These are phyloP conservation scores for Garcia nutans DNA, from an alignment of 345 rosid species.

Conservation along the genomic window DNA sequence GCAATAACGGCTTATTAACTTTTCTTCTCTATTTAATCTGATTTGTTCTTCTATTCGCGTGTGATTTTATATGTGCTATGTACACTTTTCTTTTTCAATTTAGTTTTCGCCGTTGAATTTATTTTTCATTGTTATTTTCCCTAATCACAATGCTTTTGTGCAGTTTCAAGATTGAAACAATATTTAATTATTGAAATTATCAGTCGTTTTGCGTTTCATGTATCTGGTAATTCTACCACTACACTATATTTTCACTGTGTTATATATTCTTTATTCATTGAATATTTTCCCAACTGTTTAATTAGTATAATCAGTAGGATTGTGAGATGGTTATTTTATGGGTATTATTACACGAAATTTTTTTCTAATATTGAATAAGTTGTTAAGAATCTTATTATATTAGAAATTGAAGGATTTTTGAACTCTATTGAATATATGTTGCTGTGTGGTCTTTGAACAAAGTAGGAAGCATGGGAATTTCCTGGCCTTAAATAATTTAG, in stretches of 20 bases:
- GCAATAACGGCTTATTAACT: not conserved
- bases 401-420: no score
- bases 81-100: not conserved
- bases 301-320: not conserved
- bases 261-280: not conserved
- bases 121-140: constrained; percentile 6
- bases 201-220: constrained; percentile 3
- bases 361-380: no score
- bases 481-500: no score
- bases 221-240: constrained; percentile 19
- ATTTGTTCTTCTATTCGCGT: not conserved
- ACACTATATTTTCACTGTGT: not conserved
- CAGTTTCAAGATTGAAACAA: constrained; percentile 19
- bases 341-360: no score
- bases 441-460: no score
- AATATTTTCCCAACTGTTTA: not conserved
- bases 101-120: no score
- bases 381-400: no score
- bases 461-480: no score
- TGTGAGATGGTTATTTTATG: constrained; percentile 5
- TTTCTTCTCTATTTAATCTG: not conserved
- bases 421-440: no score
- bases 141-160: not conserved
- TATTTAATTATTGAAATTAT: constrained; percentile 5
- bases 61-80: not conserved